Evolutionary conservation across 1,139 yeast genomes (phyloP), one percentile per base, ranked within the genome.

Genomic region (Blastobotrys capitulatus): DNA sequence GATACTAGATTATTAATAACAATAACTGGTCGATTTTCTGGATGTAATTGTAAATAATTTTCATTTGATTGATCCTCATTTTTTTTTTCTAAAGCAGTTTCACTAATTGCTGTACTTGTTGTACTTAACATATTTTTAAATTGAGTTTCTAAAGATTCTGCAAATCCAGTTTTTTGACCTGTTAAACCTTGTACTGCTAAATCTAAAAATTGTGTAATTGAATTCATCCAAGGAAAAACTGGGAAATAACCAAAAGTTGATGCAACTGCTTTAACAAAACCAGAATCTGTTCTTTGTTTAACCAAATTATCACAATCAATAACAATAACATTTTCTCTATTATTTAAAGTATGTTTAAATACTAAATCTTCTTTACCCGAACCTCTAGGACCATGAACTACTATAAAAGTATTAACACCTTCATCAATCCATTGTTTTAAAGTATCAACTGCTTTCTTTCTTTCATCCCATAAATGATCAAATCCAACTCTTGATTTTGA

Each of bases 351-450:
- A 61, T 83, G 80, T 46, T 83, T 82, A 63, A 82, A 72, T 2
- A 92, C 89, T 54, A 92, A 72, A 53, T 84, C 94, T 54, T 82
- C 79, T 60, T 92, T 92, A 15, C 98, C 98, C 22, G 95, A 82
- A 6, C 98, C 98, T 57, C 88, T 78, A 2, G 98, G 98, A 2
- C 98, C 98, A 56, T 83, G 80, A 1, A 92, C 83, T 2, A 92
- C 80, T 35, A 90, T 88, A 63, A 89, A 92, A 1, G 97, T 87
- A 59, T 80, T 78, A n/a, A 80, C 79, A 54, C 86, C 87, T 63
- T 86, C 94, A 51, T 61, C 61, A n/a, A 90, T 71, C 95, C 95
- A 86, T 57, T 86, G 73, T 57, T 76, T 78, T 50, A 92, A 64
- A 55, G 83, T 86, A 54, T 82, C 81, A 1, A 84, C 80, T 53